Evolutionary conservation across 1,284 basidiomycete genomes (phyloP).

Genomic region (Boletellus sp.): DNA sequence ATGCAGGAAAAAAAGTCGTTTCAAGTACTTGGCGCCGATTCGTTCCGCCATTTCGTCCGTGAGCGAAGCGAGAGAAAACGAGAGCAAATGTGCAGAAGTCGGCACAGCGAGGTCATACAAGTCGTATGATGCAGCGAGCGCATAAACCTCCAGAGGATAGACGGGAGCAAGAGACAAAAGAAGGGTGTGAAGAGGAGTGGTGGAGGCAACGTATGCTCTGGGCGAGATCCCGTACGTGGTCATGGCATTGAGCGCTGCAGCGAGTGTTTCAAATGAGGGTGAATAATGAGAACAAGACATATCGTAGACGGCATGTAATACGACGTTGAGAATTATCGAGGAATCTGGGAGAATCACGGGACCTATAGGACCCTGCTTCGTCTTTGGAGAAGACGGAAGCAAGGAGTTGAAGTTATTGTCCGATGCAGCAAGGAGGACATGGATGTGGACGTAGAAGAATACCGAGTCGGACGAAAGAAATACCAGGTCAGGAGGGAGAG

Average conservation of each 20-base stretch:
- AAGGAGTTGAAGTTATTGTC: slow-evolving; percentile 51
- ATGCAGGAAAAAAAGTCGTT: slow-evolving; percentile 42
- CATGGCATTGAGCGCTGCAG: slow-evolving; percentile 46
- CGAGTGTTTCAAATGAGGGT: slow-evolving; percentile 49
- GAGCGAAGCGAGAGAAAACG: slow-evolving; percentile 50
- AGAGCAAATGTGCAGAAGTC: slow-evolving; percentile 57
- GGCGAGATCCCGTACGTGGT: slow-evolving; percentile 50
- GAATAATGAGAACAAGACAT: slow-evolving; percentile 60
- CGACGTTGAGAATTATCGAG: slow-evolving; percentile 54
- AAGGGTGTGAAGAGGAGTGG: slow-evolving; percentile 41
- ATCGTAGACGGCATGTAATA: slow-evolving; percentile 59
- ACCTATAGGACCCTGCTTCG: slow-evolving; percentile 36
- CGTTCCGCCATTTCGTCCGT: slow-evolving; percentile 56
- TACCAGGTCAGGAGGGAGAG: slow-evolving; percentile 55
- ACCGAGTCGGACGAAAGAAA: slow-evolving; percentile 69
- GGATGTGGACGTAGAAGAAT: slow-evolving; percentile 66
- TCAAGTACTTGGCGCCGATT: slow-evolving; percentile 50
- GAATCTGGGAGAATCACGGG: slow-evolving; percentile 47
- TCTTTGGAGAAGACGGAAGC: slow-evolving; percentile 36
- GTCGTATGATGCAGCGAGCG: slow-evolving; percentile 53
- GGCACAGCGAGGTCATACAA: slow-evolving; percentile 57
- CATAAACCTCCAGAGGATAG: slow-evolving; percentile 54
- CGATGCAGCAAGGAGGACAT: slow-evolving; percentile 48
- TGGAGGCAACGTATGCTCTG: slow-evolving; percentile 38
- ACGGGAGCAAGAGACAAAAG: slow-evolving; percentile 55